Base-by-base conservation (phyloP, 768 basidiomycete species). In the Tricholoma saponaceum region DNA sequence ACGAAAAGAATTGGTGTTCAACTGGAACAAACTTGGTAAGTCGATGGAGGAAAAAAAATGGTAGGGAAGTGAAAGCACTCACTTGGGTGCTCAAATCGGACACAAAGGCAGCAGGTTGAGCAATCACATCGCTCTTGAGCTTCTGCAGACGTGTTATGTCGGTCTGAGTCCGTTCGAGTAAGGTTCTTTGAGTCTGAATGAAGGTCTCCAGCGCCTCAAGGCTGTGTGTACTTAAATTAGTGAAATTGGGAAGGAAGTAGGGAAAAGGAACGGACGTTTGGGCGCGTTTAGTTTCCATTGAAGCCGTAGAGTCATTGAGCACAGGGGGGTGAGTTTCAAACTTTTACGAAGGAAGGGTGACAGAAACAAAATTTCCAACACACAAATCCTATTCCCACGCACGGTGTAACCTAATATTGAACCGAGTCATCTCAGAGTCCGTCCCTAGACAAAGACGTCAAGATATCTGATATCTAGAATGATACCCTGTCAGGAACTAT, bases 151-250 rank as follows among this genome's bases (percentile, higher is more conserved):
- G 72, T 52, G 78, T 79, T 66, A 91, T 81, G 72, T 90, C 88
- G 62, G 78, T 70, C 60, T 82, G 79, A 26, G 86, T 86, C 30
- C 80, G 79, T 51, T 78, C 76, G 39, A 91, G 80, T 32, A 89
- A 62, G 18, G 74, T 67, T 67, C 72, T 81, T 71, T 91, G 89
- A 41, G 80, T 73, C 55, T 80, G 75, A 60, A 91, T 79, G 70
- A 85, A 91, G 50, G 72, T 72, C 64, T 83, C 79, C 63, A 91
- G 85, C 75, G 85, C 86, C 69, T 86, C 79, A 63, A 83, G 70
- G 64, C 84, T 86, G 54, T 33, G 57, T 3, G 14, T 16, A 37
- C 53, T 60, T 26, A 10, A 25, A 56, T n/a, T 47, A 25, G 8
- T 54, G 56, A 51, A 33, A 50, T 35, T 32, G 35, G 20, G 25